Conservation (phyloP, 2,329 filamentous ascomycete species). For the Penicillium sumatraense region DNA sequence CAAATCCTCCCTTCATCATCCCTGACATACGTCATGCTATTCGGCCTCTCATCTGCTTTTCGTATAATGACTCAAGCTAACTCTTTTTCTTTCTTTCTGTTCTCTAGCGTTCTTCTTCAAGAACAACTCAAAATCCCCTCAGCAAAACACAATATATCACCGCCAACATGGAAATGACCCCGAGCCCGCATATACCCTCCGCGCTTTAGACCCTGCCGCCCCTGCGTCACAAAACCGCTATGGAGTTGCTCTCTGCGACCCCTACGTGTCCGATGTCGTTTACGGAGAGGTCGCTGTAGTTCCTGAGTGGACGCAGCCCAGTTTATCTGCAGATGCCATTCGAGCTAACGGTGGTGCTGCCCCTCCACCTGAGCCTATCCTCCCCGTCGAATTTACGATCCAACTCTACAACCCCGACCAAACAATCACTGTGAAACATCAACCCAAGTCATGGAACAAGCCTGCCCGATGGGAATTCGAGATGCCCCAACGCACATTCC, state of each 20-base stretch:
- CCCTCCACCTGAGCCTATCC: constrained; percentile 70
- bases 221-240: constrained; percentile 79
- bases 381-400: constrained; percentile 79
- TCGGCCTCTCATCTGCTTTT: neutral
- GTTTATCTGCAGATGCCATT: constrained; percentile 79
- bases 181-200: constrained; percentile 77
- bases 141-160: constrained; percentile 46
- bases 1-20: neutral
- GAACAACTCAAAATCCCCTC: constrained; percentile 46
- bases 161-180: constrained; percentile 81
- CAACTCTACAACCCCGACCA: constrained; percentile 95
- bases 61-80: neutral
- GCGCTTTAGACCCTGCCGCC: constrained; percentile 72
- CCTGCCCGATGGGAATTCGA: constrained; percentile 89
- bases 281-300: constrained; percentile 84
- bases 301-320: constrained; percentile 84
- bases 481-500: constrained; percentile 84
- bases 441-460: constrained; percentile 78
- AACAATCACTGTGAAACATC: constrained; percentile 68
- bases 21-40: constrained; percentile 21
- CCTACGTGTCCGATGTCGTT: constrained; percentile 77
- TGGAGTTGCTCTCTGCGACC: constrained; percentile 82
- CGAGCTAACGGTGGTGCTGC: constrained; percentile 69
- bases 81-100: neutral
- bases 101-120: constrained; percentile 63